phyloP scores from a whole-genome alignment of 2,329 filamentous ascomycete genomes.

The Zopfia rhizophila region DNA sequence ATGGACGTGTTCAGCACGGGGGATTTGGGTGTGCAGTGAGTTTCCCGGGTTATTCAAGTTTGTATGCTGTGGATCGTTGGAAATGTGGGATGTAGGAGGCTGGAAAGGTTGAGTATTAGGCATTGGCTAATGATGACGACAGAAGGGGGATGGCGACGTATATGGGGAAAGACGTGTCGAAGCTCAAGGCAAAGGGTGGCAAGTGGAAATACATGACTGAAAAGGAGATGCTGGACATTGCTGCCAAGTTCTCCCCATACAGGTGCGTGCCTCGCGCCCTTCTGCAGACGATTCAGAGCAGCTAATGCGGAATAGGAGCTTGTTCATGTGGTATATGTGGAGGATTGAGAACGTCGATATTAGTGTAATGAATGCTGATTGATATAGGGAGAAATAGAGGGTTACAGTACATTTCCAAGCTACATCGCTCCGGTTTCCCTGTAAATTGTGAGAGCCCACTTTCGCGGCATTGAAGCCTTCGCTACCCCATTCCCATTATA shows the following conservation, averaged over 20 bases:
- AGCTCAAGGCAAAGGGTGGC: constrained; percentile 80
- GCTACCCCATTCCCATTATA: too few relatives aligned
- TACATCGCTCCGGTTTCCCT: too few relatives aligned
- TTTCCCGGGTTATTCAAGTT: constrained; percentile 28
- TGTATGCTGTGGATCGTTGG: neutral
- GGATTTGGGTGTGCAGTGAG: constrained; percentile 87
- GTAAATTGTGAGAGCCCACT: too few relatives aligned
- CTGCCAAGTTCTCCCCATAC: constrained; percentile 85
- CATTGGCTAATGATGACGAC: constrained; percentile 3
- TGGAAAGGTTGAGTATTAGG: neutral
- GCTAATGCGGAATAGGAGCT: constrained; percentile 68
- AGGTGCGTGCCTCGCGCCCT: constrained; percentile 61
- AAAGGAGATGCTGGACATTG: constrained; percentile 86
- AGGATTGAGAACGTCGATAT: constrained; percentile 82
- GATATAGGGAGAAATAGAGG: constrained; percentile 5
- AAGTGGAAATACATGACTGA: constrained; percentile 99
- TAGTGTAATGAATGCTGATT: constrained; percentile 55
- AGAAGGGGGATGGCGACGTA: constrained; percentile 89
- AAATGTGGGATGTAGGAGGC: neutral
- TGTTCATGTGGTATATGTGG: constrained; percentile 99
- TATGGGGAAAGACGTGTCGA: constrained; percentile 81
- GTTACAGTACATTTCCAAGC: constrained; percentile 30
- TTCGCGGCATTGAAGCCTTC: too few relatives aligned
- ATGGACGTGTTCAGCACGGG: constrained; percentile 94
- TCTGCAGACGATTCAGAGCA: too few relatives aligned